A percentile compares a stretch with the other conserved stretches of the same genome.
phyloP scores from a whole-genome alignment of 148 eudicot species.

The Drosera capensis region DNA sequence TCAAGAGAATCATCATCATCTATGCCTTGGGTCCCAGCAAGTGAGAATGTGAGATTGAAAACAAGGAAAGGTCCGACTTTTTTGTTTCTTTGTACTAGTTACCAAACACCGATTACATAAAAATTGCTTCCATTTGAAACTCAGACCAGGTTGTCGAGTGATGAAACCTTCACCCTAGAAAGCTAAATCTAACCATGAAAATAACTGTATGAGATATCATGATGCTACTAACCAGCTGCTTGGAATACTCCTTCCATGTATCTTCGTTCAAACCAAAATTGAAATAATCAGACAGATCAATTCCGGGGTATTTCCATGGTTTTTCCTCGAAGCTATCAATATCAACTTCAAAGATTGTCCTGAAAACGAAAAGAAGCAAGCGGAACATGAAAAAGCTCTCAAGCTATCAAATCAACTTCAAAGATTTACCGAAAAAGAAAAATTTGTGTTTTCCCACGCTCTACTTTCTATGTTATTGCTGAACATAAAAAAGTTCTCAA shows the following conservation, averaged over 20 bases:
- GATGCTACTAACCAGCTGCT: constrained; percentile 56
- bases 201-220: background rate
- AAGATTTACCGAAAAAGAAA: no score
- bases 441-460: no score
- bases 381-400: background rate
- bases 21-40: no score
- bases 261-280: constrained; percentile 87
- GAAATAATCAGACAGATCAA: constrained; percentile 78
- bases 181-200: background rate
- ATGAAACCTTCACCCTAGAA: background rate
- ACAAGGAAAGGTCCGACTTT: no score
- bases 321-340: constrained; percentile 93
- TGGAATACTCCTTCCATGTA: constrained; percentile 91
- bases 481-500: no score
- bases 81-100: no score
- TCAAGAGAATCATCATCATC: no score
- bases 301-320: constrained; percentile 80
- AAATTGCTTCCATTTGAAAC: no score
- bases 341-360: constrained; percentile 92
- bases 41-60: no score
- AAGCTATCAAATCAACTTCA: background rate
- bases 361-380: constrained; percentile 14
- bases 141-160: no score
- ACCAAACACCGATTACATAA: no score
- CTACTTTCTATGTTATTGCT: no score